These are phyloP conservation scores for Dunaliella primolecta DNA, from an alignment of 139 green algal species.

Conservation along the genomic window DNA sequence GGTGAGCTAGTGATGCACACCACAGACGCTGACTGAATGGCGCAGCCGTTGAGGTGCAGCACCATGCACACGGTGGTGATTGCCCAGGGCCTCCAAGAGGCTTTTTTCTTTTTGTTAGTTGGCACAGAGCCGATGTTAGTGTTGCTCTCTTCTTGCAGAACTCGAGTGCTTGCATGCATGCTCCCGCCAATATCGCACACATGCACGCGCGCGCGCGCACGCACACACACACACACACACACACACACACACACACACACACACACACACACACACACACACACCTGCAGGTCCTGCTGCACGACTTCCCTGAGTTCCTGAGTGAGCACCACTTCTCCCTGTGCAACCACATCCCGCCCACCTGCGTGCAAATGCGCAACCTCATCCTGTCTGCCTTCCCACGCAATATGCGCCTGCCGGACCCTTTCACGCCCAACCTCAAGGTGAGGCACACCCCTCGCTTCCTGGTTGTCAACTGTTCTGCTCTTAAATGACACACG, in stretches of 20 bases:
- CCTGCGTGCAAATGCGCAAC: conserved; percentile 97
- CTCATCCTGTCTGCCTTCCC: conserved; percentile 96
- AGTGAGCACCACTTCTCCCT: conserved; percentile 95
- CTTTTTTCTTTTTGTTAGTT: too few relatives aligned
- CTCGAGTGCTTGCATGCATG: too few relatives aligned
- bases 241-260: neutral
- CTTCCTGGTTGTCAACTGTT: neutral
- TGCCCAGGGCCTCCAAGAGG: too few relatives aligned
- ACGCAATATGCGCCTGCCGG: conserved; percentile 93
- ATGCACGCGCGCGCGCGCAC: neutral
- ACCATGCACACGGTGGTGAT: too few relatives aligned
- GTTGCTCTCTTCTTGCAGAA: too few relatives aligned
- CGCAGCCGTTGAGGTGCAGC: too few relatives aligned
- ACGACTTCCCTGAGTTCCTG: conserved; percentile 99
- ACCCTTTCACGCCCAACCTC: conserved; percentile 98
- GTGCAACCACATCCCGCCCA: conserved; percentile 88
- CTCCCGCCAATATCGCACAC: neutral
- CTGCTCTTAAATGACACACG: too few relatives aligned
- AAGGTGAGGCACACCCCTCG: conserved; percentile 59
- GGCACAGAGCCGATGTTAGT: too few relatives aligned
- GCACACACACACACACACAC: neutral
- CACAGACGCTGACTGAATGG: too few relatives aligned
- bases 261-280: neutral
- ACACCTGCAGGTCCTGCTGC: conserved; percentile 74
- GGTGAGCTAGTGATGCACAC: too few relatives aligned